phyloP scores from a whole-genome alignment of 345 rosid genomes.

The Hibiscus tridactylites region DNA sequence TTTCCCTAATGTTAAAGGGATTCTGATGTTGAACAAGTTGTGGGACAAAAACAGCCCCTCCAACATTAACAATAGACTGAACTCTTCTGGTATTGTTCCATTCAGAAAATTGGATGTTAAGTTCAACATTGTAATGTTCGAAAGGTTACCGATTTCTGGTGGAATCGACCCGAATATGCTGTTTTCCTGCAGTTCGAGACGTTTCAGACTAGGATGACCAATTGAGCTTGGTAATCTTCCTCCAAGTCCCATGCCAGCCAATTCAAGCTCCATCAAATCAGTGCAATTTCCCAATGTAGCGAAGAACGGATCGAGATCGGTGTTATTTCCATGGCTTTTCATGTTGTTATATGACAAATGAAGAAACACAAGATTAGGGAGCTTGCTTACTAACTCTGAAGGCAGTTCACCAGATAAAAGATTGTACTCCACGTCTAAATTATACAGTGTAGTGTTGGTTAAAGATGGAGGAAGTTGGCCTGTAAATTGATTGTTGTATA shows the following conservation, averaged over 20 bases:
- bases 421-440: slow-evolving; percentile 39
- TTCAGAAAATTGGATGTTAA: slow-evolving; percentile 33
- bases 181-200: slow-evolving; percentile 34
- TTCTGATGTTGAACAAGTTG: slow-evolving; percentile 30
- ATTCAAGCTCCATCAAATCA: slow-evolving; percentile 30
- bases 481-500: slow-evolving; percentile 37
- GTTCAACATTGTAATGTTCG: slow-evolving; percentile 26
- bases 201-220: slow-evolving; percentile 15
- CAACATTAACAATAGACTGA: slow-evolving; percentile 22
- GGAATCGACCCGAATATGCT: slow-evolving; percentile 38
- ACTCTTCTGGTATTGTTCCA: slow-evolving; percentile 27
- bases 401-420: slow-evolving; percentile 36
- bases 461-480: slow-evolving; percentile 35
- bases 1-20: slow-evolving; percentile 33
- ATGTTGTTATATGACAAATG: slow-evolving; percentile 42
- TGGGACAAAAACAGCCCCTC: slow-evolving; percentile 39
- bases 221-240: slow-evolving; percentile 40
- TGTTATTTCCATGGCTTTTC: slow-evolving; percentile 35
- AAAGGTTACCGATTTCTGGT: slow-evolving; percentile 25
- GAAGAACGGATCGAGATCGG: slow-evolving; percentile 37
- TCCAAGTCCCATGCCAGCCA: slow-evolving; percentile 51
- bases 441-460: slow-evolving; percentile 26
- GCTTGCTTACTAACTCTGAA: slow-evolving; percentile 23
- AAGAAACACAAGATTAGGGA: slow-evolving; percentile 14
- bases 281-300: slow-evolving; percentile 36